Evolutionary conservation across 305 asterid genomes (phyloP).

Genomic region (Striga hermonthica): DNA sequence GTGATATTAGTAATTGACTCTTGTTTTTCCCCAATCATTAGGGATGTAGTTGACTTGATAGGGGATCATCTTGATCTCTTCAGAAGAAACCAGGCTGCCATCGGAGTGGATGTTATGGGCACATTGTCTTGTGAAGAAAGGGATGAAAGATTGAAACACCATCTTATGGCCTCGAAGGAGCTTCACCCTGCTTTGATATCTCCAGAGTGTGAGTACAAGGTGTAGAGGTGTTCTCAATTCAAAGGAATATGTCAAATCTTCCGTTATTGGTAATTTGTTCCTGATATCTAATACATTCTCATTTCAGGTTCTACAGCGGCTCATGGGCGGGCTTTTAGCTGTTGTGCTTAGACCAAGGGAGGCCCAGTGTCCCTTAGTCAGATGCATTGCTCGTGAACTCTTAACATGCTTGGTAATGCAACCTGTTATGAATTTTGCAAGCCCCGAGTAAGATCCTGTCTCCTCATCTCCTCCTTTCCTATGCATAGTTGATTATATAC

Average conservation of each 20-base stretch:
- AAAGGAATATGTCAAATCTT: slow-evolving; percentile 26
- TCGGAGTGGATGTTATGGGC: slow-evolving; percentile 94
- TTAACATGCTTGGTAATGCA: slow-evolving; percentile 89
- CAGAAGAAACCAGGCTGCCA: slow-evolving; percentile 78
- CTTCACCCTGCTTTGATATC: slow-evolving; percentile 98
- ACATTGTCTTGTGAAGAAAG: slow-evolving; percentile 96
- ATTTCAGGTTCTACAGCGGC: slow-evolving; percentile 79
- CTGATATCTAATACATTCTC: slow-evolving; percentile 32
- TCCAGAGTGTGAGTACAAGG: slow-evolving; percentile 99
- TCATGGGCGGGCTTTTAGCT: slow-evolving; percentile 84
- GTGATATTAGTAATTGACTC: slow-evolving; percentile 22
- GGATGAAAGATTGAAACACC: slow-evolving; percentile 95
- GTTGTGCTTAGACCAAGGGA: slow-evolving; percentile 89
- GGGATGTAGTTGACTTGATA: slow-evolving; percentile 84
- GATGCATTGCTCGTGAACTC: slow-evolving; percentile 91
- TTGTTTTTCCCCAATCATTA: slow-evolving; percentile 38
- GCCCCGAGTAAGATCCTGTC: slow-evolving; percentile 71
- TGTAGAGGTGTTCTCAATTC: slow-evolving; percentile 62
- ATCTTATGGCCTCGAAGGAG: slow-evolving; percentile 74
- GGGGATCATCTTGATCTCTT: slow-evolving; percentile 91
- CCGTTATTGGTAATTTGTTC: slow-evolving; percentile 25
- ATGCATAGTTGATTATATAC: slow-evolving; percentile 12
- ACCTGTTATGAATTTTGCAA: slow-evolving; percentile 86
- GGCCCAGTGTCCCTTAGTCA: slow-evolving; percentile 84
- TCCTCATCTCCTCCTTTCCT: slow-evolving; percentile 29